Evolutionary conservation across 2,329 filamentous ascomycete genomes (phyloP), one percentile per base, ranked within the genome.

Genomic region (Claviceps maximensis): DNA sequence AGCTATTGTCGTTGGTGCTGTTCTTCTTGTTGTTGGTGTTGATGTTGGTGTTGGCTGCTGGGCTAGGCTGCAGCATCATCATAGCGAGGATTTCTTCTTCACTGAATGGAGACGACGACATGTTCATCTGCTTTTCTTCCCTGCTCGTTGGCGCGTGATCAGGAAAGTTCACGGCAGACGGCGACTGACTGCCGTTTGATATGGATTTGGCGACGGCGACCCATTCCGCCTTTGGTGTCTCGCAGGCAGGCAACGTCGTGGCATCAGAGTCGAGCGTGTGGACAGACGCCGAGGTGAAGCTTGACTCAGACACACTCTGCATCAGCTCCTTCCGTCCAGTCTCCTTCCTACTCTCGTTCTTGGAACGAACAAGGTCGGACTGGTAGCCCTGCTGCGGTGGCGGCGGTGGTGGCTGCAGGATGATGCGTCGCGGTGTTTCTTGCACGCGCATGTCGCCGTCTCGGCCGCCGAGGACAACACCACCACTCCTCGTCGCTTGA

Each of bases 21-120:
- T 12, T 12, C 8, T 33, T 33, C 8, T 12, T 12, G 31, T 29
- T 29, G 27, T 29, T 9, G 9, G 5, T 9, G 27, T 29, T 29
- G 27, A 6, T 29, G 27, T 29, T 29, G 5, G 9, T 29, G 27
- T 6, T 9, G 2, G 53, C 51, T 2, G 59, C 51, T 1, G 60
- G 53, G 33, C 54, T 60, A 0, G 61, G 58, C 40, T 67, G 53
- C 7, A 69, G 56, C 19, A 69, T 55, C 19, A 69, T 55, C 19
- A 69, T 56, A 2, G 61, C 60, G 23, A 69, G 33, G 49, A 70
- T 61, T 5, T 70, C 66, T 4, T 62, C 57, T 49, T 69, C 67
- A 46, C 63, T 63, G 42, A 63, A 67, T 1, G 66, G 62, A 33
- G 65, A 65, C 0, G 66, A 66, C 7, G 62, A 60, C 31, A 60